Conservation (phyloP, 2,329 filamentous ascomycete species). For the Amesomyces nigricolor region DNA sequence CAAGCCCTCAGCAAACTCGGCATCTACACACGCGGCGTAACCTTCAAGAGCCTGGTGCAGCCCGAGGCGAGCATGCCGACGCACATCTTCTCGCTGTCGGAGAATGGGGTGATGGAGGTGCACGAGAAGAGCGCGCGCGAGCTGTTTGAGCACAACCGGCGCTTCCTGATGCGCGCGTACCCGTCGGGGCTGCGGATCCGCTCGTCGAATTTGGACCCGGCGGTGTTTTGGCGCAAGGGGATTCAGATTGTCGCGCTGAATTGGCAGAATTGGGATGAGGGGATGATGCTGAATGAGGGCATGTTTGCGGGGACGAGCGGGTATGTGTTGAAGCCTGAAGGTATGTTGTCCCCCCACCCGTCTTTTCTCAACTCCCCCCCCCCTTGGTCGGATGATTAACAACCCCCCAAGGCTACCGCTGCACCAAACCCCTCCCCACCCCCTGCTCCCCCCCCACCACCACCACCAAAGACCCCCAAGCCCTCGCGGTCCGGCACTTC, state of each 20-base stretch:
- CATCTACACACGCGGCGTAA: slow-evolving; percentile 76
- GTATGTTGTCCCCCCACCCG: slow-evolving; percentile 38
- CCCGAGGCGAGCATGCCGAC: slow-evolving; percentile 61
- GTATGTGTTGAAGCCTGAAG: slow-evolving; percentile 78
- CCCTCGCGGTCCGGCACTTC: slow-evolving; percentile 42
- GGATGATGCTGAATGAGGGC: slow-evolving; percentile 92
- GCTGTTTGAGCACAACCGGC: slow-evolving; percentile 76
- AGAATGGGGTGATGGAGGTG: slow-evolving; percentile 58
- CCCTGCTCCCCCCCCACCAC: slow-evolving; percentile 24
- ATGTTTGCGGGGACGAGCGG: slow-evolving; percentile 84
- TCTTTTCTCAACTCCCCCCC: not conserved
- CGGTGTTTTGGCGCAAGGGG: slow-evolving; percentile 79
- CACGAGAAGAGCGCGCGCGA: slow-evolving; percentile 43
- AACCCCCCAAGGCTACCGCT: slow-evolving; percentile 35
- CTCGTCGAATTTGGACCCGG: slow-evolving; percentile 82
- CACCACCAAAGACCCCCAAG: slow-evolving; percentile 16
- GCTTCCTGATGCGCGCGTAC: slow-evolving; percentile 81
- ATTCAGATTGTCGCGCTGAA: slow-evolving; percentile 90
- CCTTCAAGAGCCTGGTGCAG: slow-evolving; percentile 72
- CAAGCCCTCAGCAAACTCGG: slow-evolving; percentile 69
- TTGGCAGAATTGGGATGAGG: slow-evolving; percentile 86
- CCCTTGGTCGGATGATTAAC: not conserved
- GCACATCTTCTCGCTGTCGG: slow-evolving; percentile 64
- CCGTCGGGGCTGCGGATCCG: slow-evolving; percentile 75
- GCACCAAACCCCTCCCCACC: slow-evolving; percentile 27